Conservation (phyloP, 345 rosid genomes). For the Nephelium lappaceum region DNA sequence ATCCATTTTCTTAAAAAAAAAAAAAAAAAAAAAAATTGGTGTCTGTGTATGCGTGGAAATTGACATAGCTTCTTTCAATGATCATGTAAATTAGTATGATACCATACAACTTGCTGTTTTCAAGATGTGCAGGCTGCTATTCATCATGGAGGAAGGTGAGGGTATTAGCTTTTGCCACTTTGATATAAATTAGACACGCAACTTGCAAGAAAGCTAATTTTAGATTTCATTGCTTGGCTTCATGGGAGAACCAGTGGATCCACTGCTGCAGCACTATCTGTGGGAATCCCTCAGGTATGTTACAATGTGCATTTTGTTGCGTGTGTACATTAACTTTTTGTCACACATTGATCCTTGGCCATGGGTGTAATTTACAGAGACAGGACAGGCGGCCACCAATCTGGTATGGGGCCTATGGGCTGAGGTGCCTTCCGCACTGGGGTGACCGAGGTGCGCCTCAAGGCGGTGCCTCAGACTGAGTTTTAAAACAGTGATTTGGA, state of each 20-base stretch:
- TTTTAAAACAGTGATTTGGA: not conserved
- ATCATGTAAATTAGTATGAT: constrained; percentile 50
- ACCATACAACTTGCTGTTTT: constrained; percentile 73
- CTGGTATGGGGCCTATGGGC: no score
- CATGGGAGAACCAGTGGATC: constrained; percentile 61
- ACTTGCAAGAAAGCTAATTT: constrained; percentile 16
- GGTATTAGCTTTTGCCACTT: constrained; percentile 2
- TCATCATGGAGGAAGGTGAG: constrained; percentile 96
- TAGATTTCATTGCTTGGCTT: constrained; percentile 14
- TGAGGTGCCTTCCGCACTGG: no score
- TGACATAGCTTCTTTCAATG: constrained; percentile 17
- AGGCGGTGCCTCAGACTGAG: no score
- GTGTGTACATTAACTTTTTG: constrained; percentile 10
- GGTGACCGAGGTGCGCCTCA: no score
- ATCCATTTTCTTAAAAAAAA: no score
- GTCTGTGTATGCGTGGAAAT: constrained; percentile 1
- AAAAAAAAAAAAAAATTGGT: no score
- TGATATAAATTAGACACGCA: constrained; percentile 4
- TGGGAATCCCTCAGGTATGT: constrained; percentile 84
- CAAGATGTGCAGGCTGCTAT: constrained; percentile 72
- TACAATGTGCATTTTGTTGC: not conserved
- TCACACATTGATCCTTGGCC: not conserved
- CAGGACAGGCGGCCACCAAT: not conserved
- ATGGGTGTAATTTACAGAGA: not conserved
- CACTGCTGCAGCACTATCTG: constrained; percentile 80